phyloP scores from a whole-genome alignment of 2,329 filamentous ascomycete species.

The Fusarium bulbicola region DNA sequence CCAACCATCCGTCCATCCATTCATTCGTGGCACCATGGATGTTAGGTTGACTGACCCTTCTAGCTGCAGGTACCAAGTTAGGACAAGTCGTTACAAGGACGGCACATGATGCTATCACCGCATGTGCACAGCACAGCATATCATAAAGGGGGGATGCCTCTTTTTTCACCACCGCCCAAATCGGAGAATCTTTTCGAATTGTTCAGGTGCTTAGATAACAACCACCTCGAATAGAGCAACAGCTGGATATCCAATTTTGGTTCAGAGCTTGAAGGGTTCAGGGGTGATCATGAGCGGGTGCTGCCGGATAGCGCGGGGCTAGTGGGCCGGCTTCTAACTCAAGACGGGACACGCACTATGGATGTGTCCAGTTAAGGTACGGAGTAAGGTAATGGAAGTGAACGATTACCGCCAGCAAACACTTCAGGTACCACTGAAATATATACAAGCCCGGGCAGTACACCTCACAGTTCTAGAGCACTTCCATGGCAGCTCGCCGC shows the following conservation, averaged over 20 bases:
- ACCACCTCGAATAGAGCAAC: neutral
- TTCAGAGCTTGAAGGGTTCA: constrained; percentile 30
- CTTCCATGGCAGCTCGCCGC: neutral
- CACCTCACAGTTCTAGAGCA: constrained; percentile 19
- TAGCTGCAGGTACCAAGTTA: constrained; percentile 37
- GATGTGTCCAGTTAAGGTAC: neutral
- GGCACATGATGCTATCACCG: constrained; percentile 20
- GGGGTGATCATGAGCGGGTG: constrained; percentile 34
- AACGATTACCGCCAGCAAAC: constrained; percentile 1
- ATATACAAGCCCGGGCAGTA: constrained; percentile 5
- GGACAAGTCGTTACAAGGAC: constrained; percentile 27
- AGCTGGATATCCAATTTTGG: constrained; percentile 11
- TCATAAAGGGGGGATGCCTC: neutral
- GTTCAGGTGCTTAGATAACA: neutral
- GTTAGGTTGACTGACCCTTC: constrained; percentile 15
- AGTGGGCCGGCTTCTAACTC: constrained; percentile 26
- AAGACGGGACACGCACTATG: constrained; percentile 1
- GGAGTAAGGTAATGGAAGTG: neutral
- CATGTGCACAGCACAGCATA: neutral
- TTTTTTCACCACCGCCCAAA: neutral
- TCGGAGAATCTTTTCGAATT: neutral
- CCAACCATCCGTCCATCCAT: neutral
- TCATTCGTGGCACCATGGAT: constrained; percentile 25
- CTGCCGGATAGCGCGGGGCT: constrained; percentile 40
- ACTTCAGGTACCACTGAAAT: constrained; percentile 7